Evolutionary conservation across 768 basidiomycete species (phyloP), one percentile per base, ranked within the genome.

Genomic region (Panaeolus cyanescens): DNA sequence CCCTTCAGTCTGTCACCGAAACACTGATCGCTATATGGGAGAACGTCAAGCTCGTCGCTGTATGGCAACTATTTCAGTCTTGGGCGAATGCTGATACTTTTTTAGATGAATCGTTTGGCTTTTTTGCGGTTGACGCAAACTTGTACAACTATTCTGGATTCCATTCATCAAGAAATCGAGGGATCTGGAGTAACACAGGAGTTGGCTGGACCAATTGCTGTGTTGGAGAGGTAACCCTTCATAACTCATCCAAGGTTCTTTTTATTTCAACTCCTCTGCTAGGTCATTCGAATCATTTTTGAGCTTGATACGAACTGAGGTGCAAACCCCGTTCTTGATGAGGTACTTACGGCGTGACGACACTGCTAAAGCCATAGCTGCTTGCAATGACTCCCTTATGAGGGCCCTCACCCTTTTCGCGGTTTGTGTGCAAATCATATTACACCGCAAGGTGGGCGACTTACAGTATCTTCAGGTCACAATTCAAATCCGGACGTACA

Each of bases 331-430:
- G 0, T 91, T 91, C 72, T 72, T 92, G 63, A 87, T 86, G 72
- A 80, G 87, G 4, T 91, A 90, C 67, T 75, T 91, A 25, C 83
- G 84, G 67, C 80, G 87, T 30, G 86, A 88, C 15, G 89, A 91
- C 59, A 85, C 83, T 9, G 64, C 75, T 3, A 56, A 62, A 30
- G 64, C 65, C 25, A 83, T 92, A 34, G 67, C 71, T 0, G 73
- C 69, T 2, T 89, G 87, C 55, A 82, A 86, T 55, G 75, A 80
- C 10, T 77, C 77, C 1, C 75, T 92, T 20, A 75, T 77, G 25
- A 83, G 88, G 34, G 83, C 85, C 4, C 69, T 89, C 80, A 59
- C 61, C 77, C 73, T 32, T 10, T 68, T 65, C 31, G 60, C 65
- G 9, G 71, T 70, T 25, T 22, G 63, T 60, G 12, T 54, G 28